These are phyloP conservation scores for Isoetes taiwanensis DNA, from an alignment of 75 land plant genomes.

Conservation along the genomic window DNA sequence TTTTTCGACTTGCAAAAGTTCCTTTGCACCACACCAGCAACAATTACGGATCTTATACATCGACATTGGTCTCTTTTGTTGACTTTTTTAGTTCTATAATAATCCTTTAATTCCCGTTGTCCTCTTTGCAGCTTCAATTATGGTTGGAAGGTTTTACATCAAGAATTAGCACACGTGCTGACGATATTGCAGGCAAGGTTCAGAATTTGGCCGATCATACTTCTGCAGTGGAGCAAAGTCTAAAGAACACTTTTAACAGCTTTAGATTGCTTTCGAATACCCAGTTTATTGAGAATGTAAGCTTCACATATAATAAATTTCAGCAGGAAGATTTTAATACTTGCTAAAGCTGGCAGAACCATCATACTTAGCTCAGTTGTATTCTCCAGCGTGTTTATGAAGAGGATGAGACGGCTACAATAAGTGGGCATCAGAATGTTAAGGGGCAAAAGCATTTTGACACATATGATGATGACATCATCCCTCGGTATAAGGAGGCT, in stretches of 20 bases:
- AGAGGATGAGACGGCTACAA: constrained; percentile 20
- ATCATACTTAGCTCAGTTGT: constrained; percentile 6
- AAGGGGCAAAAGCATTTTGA: constrained; percentile 7
- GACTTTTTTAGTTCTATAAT: too few species aligned
- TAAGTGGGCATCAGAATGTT: not conserved
- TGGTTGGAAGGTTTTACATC: constrained; percentile 35
- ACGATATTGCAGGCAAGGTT: constrained; percentile 18
- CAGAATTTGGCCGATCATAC: constrained; percentile 23
- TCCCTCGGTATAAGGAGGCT: constrained; percentile 40
- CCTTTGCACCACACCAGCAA: too few species aligned
- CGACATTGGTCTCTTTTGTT: too few species aligned
- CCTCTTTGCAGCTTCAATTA: constrained; percentile 27
- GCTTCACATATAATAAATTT: too few species aligned
- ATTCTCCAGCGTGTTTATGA: constrained; percentile 28
- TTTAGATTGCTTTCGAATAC: constrained; percentile 25
- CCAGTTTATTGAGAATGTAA: constrained; percentile 40
- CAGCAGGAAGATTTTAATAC: too few species aligned
- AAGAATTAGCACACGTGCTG: constrained; percentile 19
- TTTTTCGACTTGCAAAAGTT: too few species aligned
- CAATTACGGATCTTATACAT: too few species aligned
- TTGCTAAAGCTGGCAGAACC: too few species aligned
- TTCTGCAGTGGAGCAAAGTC: constrained; percentile 19
- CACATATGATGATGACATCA: constrained; percentile 31
- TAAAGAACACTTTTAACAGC: constrained; percentile 29
- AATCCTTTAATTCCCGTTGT: too few species aligned